A percentile compares a stretch with the other conserved stretches of the same genome.
phyloP scores from a whole-genome alignment of 2,329 filamentous ascomycete genomes.

The Fusarium humuli region DNA sequence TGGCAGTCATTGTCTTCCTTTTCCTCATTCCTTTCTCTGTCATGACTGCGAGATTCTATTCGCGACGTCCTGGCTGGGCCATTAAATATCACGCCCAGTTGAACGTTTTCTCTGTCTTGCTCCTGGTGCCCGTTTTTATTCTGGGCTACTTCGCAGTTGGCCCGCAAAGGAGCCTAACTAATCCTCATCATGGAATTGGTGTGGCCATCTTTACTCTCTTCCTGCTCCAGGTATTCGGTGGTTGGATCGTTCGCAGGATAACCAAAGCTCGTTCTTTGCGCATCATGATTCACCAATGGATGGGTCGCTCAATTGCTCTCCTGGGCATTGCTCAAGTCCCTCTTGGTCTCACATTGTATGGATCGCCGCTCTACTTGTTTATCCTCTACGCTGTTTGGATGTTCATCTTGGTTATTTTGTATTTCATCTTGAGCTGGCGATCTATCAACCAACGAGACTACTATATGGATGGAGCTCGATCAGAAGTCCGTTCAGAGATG shows the following conservation, averaged over 20 bases:
- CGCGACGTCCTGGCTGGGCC: slow-evolving; percentile 68
- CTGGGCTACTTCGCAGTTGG: slow-evolving; percentile 85
- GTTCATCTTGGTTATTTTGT: slow-evolving; percentile 76
- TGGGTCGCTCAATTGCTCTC: slow-evolving; percentile 80
- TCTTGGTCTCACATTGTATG: slow-evolving; percentile 89
- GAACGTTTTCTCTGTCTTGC: slow-evolving; percentile 74
- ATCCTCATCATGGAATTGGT: slow-evolving; percentile 88
- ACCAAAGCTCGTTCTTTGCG: slow-evolving; percentile 62
- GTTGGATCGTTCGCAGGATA: slow-evolving; percentile 70
- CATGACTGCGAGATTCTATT: slow-evolving; percentile 78
- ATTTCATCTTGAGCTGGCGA: slow-evolving; percentile 83
- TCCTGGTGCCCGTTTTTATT: slow-evolving; percentile 78
- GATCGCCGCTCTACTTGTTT: slow-evolving; percentile 86
- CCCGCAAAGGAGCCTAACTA: slow-evolving; percentile 75
- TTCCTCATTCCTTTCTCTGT: slow-evolving; percentile 79
- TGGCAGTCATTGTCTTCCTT: slow-evolving; percentile 80
- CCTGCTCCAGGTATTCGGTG: slow-evolving; percentile 76
- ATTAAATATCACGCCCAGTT: slow-evolving; percentile 79
- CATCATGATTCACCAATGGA: slow-evolving; percentile 85
- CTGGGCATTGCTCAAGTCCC: slow-evolving; percentile 89
- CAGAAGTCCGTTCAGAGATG: slow-evolving; percentile 60
- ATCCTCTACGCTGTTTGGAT: slow-evolving; percentile 87
- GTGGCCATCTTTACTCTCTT: slow-evolving; percentile 81
- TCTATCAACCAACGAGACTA: slow-evolving; percentile 67
- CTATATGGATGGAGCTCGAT: slow-evolving; percentile 68